phyloP scores from a whole-genome alignment of 306 rosid species.

The Dalbergia cultrata region DNA sequence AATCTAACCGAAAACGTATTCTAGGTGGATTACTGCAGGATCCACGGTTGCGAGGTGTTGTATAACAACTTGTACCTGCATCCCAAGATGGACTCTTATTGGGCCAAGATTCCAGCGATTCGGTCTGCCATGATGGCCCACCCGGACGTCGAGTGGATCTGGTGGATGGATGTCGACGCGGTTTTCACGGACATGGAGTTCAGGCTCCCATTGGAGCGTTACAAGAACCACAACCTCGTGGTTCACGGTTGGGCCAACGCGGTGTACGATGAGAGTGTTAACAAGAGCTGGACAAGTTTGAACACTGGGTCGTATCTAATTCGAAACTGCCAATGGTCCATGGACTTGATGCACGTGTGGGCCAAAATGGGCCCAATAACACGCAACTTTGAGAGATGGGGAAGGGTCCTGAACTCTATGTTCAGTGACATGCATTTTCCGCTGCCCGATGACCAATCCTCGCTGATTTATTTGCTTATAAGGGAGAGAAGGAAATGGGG shows the following conservation, averaged over 20 bases:
- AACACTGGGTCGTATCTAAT: constrained; percentile 41
- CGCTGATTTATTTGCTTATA: constrained; percentile 46
- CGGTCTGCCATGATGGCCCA: constrained; percentile 61
- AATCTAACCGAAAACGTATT: too few species aligned
- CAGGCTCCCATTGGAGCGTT: constrained; percentile 46
- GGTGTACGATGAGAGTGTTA: constrained; percentile 37
- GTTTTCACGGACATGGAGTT: constrained; percentile 61
- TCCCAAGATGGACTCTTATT: constrained; percentile 58
- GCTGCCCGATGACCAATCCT: constrained; percentile 54
- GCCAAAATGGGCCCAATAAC: constrained; percentile 56
- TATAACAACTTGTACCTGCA: constrained; percentile 56
- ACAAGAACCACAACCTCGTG: constrained; percentile 49
- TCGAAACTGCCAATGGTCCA: constrained; percentile 63
- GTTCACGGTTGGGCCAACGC: constrained; percentile 58
- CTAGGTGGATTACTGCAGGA: constrained; percentile 61
- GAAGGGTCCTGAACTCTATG: not conserved
- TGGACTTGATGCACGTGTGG: constrained; percentile 59
- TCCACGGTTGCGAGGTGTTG: constrained; percentile 53
- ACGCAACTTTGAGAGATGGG: constrained; percentile 50
- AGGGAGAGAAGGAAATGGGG: constrained; percentile 42
- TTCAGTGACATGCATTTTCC: constrained; percentile 54
- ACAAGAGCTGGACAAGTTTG: constrained; percentile 60
- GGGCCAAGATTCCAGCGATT: constrained; percentile 58
- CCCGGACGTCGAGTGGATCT: constrained; percentile 61
- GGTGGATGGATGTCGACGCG: constrained; percentile 67